phyloP scores from a whole-genome alignment of 768 basidiomycete genomes.

The Suillus hirtellus region DNA sequence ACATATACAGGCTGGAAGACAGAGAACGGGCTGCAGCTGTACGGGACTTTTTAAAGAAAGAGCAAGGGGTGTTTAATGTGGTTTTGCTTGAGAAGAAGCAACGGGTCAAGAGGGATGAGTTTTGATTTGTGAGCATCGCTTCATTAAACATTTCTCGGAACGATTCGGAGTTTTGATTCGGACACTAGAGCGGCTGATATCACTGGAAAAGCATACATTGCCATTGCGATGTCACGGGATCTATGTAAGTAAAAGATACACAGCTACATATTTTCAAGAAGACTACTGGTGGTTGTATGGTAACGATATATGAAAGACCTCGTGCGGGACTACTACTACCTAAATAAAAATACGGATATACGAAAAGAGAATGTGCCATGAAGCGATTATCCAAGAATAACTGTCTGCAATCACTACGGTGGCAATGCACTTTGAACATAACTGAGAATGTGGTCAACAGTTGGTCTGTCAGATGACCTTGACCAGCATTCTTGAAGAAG shows the following conservation, averaged over 20 bases:
- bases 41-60: conserved; percentile 1
- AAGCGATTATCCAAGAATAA: background rate
- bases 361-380: background rate
- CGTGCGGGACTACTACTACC: background rate
- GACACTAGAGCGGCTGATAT: background rate
- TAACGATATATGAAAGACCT: background rate
- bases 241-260: background rate
- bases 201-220: background rate
- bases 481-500: conserved; percentile 7
- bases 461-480: background rate
- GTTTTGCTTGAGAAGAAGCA: conserved; percentile 2
- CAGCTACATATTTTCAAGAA: background rate
- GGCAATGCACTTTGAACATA: background rate
- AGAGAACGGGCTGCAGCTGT: background rate
- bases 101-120: conserved; percentile 4
- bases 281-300: background rate
- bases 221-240: no score
- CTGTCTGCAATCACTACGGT: background rate
- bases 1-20: conserved; percentile 1
- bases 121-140: background rate
- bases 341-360: background rate
- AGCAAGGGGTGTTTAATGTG: background rate
- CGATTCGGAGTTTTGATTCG: background rate
- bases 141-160: background rate
- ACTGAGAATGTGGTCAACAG: background rate